A percentile compares a stretch with the other conserved stretches of the same genome.
Evolutionary conservation across 805 yeast species (phyloP).

Genomic region (Lachancea kluyveri): DNA sequence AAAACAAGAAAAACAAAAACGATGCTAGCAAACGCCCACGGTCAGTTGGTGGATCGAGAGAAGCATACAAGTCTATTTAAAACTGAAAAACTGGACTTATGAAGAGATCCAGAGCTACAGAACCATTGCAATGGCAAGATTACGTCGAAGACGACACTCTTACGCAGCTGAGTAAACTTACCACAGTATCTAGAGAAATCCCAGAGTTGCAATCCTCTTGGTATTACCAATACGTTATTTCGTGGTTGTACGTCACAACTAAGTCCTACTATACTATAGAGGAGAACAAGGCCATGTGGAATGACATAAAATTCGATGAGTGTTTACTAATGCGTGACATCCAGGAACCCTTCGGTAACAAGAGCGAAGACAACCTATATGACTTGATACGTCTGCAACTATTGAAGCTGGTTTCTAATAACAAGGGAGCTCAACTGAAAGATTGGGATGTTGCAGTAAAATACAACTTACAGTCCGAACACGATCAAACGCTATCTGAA

Average conservation of each 20-base stretch:
- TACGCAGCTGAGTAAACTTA: slow-evolving; percentile 17
- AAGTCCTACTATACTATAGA: slow-evolving; percentile 21
- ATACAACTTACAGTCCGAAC: slow-evolving; percentile 13
- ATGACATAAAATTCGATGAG: slow-evolving; percentile 27
- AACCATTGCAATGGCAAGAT: slow-evolving; percentile 18
- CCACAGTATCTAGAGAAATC: slow-evolving; percentile 7
- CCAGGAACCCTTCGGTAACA: slow-evolving; percentile 8
- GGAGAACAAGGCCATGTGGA: slow-evolving; percentile 25
- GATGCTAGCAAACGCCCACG: too few relatives aligned
- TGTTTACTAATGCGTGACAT: slow-evolving; percentile 19
- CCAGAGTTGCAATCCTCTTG: slow-evolving; percentile 17
- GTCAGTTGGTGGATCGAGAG: too few relatives aligned
- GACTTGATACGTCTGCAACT: slow-evolving; percentile 15
- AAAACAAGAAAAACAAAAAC: too few relatives aligned
- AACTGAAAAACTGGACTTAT: too few relatives aligned
- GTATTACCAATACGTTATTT: slow-evolving; percentile 29
- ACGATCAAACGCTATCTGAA: slow-evolving; percentile 3
- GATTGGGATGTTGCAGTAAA: slow-evolving; percentile 25
- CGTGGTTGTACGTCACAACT: slow-evolving; percentile 30
- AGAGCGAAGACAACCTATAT: slow-evolving; percentile 11
- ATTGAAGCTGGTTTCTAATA: slow-evolving; percentile 21
- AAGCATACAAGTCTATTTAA: too few relatives aligned
- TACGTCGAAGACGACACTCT: slow-evolving; percentile 20
- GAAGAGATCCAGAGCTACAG: slow-evolving; percentile 7
- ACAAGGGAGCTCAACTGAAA: slow-evolving; percentile 16